Conservation (phyloP, 140 eudicot genomes). For the Bidens hawaiensis region DNA sequence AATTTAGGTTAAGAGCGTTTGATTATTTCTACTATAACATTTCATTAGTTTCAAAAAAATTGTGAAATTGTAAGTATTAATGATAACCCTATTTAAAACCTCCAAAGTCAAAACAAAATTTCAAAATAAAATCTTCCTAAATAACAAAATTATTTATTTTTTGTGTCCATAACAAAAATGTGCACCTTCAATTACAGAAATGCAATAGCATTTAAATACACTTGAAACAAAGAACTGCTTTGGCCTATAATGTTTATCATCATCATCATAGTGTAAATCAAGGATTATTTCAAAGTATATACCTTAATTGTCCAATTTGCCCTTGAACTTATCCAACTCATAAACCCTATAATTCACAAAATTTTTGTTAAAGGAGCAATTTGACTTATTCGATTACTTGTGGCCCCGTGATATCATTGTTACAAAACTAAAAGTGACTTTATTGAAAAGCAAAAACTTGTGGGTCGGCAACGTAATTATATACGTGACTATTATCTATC, state of each 20-base stretch:
- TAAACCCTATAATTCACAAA: not conserved
- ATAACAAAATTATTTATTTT: no score
- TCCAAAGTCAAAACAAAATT: no score
- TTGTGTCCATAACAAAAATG: no score
- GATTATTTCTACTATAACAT: no score
- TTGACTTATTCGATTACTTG: not conserved
- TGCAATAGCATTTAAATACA: no score
- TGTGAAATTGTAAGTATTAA: no score
- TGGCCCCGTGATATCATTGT: not conserved
- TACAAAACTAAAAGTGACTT: not conserved
- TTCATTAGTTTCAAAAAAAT: no score
- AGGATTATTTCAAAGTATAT: not conserved
- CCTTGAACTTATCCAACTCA: slow-evolving; percentile 3
- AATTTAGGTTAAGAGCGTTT: no score
- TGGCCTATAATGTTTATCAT: not conserved
- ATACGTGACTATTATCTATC: not conserved
- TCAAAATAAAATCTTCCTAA: no score
- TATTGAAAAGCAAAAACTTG: not conserved
- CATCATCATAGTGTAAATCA: not conserved
- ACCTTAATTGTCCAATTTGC: not conserved
- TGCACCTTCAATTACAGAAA: no score
- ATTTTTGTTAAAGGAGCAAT: not conserved
- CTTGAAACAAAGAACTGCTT: not conserved
- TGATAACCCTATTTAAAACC: no score
- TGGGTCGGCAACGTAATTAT: not conserved